phyloP scores from a whole-genome alignment of 768 basidiomycete species.

The Suillus variegatus region DNA sequence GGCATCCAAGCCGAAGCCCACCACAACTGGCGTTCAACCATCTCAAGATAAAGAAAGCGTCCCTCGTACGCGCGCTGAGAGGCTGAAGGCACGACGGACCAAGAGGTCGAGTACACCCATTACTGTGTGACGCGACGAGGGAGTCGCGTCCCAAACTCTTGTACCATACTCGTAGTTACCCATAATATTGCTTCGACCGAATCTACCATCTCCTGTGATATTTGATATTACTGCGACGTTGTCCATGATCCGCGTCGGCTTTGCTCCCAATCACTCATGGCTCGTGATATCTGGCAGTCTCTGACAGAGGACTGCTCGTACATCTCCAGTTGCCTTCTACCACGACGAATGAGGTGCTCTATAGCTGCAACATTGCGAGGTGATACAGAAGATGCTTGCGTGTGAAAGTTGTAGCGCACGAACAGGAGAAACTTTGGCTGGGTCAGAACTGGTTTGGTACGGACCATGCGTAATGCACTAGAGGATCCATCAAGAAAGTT shows the following conservation, averaged over 20 bases:
- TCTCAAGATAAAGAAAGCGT: conserved; percentile 9
- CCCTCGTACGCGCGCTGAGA: conserved; percentile 6
- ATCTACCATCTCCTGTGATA: neutral
- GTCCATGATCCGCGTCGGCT: conserved; percentile 21
- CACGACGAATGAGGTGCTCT: conserved; percentile 76
- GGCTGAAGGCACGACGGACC: conserved; percentile 7
- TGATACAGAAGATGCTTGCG: conserved; percentile 59
- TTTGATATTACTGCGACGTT: neutral
- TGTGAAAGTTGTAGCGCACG: conserved; percentile 69
- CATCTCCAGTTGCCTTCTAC: conserved; percentile 64
- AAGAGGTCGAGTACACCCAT: neutral
- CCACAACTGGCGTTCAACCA: neutral
- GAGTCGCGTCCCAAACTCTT: neutral
- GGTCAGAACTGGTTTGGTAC: conserved; percentile 59
- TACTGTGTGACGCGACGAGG: neutral
- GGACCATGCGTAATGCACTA: conserved; percentile 78
- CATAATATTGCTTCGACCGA: neutral
- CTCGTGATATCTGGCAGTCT: conserved; percentile 73
- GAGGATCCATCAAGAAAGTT: conserved; percentile 1
- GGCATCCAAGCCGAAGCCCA: conserved; percentile 4
- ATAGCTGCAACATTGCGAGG: conserved; percentile 68
- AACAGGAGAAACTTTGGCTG: conserved; percentile 68
- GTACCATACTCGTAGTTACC: conserved; percentile 3
- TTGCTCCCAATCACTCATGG: conserved; percentile 69
- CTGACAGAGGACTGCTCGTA: conserved; percentile 68